Evolutionary conservation across 1,139 yeast genomes (phyloP).

Genomic region (Debaryomyces robertsiae): DNA sequence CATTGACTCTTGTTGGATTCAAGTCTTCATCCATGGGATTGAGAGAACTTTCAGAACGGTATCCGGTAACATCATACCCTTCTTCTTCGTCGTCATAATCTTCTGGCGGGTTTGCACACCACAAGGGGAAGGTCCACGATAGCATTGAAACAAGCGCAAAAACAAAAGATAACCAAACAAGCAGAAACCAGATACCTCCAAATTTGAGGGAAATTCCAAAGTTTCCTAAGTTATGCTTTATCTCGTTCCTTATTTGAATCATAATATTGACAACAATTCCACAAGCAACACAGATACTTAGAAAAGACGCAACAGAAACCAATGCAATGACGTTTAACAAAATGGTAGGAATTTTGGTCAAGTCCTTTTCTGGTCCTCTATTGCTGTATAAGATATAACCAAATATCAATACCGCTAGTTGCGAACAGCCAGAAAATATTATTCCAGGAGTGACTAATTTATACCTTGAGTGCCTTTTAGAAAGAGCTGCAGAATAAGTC

Average conservation of each 20-base stretch:
- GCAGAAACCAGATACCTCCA: slow-evolving; percentile 44
- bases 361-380: slow-evolving; percentile 33
- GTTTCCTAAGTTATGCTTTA: slow-evolving; percentile 35
- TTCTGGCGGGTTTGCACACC: slow-evolving; percentile 48
- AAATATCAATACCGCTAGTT: slow-evolving; percentile 29
- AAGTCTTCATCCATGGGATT: background rate
- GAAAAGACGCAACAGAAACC: slow-evolving; percentile 35
- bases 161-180: slow-evolving; percentile 41
- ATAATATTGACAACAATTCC: slow-evolving; percentile 31
- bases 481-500: slow-evolving; percentile 22
- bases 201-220: slow-evolving; percentile 48
- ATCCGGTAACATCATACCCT: slow-evolving; percentile 11
- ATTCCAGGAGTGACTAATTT: slow-evolving; percentile 29
- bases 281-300: slow-evolving; percentile 32
- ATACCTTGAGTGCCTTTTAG: slow-evolving; percentile 21
- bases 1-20: background rate
- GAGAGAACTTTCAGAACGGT: slow-evolving; percentile 4
- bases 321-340: slow-evolving; percentile 35
- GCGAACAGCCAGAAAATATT: slow-evolving; percentile 26
- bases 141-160: slow-evolving; percentile 28
- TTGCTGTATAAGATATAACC: slow-evolving; percentile 38
- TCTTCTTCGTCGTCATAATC: slow-evolving; percentile 25
- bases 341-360: slow-evolving; percentile 29
- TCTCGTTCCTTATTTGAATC: slow-evolving; percentile 26
- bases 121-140: slow-evolving; percentile 43